A percentile compares a stretch with the other conserved stretches of the same genome.
These are phyloP conservation scores for Leccinellum luteum DNA, from an alignment of 768 basidiomycete genomes.

Conservation along the genomic window DNA sequence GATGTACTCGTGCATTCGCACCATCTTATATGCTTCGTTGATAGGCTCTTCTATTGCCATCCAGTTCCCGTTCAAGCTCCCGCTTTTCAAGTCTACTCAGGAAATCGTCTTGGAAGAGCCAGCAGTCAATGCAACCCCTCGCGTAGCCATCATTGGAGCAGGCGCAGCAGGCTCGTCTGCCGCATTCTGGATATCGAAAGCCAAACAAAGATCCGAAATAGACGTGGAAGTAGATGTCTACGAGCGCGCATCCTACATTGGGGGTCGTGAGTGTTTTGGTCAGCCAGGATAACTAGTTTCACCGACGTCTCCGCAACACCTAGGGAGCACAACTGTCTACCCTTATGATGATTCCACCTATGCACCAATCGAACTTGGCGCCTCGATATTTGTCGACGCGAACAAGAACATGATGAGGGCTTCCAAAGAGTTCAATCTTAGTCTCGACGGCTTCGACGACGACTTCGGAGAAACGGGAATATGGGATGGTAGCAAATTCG, in stretches of 20 bases:
- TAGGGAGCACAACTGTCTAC: slow-evolving; percentile 77
- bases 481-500: slow-evolving; percentile 79
- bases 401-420: slow-evolving; percentile 78
- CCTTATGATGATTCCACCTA: slow-evolving; percentile 62
- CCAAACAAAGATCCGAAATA: slow-evolving; percentile 64
- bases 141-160: slow-evolving; percentile 87
- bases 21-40: slow-evolving; percentile 22
- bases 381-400: slow-evolving; percentile 76
- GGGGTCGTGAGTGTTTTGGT: slow-evolving; percentile 67
- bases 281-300: background rate
- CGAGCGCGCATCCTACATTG: slow-evolving; percentile 72
- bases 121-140: slow-evolving; percentile 34
- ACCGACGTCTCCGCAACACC: slow-evolving; percentile 2
- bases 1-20: slow-evolving; percentile 18
- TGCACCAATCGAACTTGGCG: slow-evolving; percentile 77
- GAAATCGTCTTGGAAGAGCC: slow-evolving; percentile 19
- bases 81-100: slow-evolving; percentile 47
- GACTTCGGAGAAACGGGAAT: slow-evolving; percentile 54
- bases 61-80: slow-evolving; percentile 54
- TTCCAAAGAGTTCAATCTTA: slow-evolving; percentile 75
- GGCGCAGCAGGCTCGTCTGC: slow-evolving; percentile 86
- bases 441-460: slow-evolving; percentile 47
- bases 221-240: slow-evolving; percentile 82
- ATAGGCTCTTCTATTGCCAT: slow-evolving; percentile 29
- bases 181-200: slow-evolving; percentile 80